phyloP scores from a whole-genome alignment of 2,329 filamentous ascomycete species.

The Ascochyta koolunga region DNA sequence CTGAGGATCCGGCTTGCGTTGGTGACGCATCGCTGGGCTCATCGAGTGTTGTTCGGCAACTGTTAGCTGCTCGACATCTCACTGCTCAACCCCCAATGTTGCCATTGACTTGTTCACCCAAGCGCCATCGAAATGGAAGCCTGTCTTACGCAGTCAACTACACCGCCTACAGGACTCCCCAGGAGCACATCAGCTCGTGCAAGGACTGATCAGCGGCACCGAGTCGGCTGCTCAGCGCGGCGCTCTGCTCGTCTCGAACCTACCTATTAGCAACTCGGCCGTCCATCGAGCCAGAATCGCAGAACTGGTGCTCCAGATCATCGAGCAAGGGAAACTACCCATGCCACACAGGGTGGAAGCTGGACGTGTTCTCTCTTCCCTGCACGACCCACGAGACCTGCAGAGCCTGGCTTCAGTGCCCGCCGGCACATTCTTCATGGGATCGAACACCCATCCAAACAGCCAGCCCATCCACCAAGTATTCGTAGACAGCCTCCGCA shows the following conservation, averaged over 20 bases:
- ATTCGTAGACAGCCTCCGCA: not conserved
- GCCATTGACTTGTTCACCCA: not conserved
- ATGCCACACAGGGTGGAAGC: not conserved
- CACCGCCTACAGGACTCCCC: not conserved
- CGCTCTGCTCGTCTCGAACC: not conserved
- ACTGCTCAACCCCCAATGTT: not conserved
- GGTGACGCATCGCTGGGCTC: not conserved
- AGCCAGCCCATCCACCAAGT: slow-evolving; percentile 1
- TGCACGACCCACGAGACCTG: slow-evolving; percentile 2
- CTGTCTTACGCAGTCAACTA: not conserved
- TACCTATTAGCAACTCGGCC: not conserved
- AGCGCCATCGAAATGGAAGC: not conserved
- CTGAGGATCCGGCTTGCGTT: not conserved
- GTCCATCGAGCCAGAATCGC: not conserved
- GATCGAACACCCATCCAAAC: not conserved
- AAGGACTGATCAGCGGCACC: not conserved
- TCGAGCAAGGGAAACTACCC: not conserved
- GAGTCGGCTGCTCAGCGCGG: not conserved
- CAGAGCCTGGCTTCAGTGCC: not conserved
- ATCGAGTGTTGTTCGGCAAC: not conserved
- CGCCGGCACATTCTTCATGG: not conserved
- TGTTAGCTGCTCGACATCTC: not conserved
- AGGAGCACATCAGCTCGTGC: not conserved
- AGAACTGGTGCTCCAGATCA: not conserved
- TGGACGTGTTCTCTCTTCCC: not conserved